Conservation (phyloP, 2,329 filamentous ascomycete species). For the Colletotrichum spinosum region DNA sequence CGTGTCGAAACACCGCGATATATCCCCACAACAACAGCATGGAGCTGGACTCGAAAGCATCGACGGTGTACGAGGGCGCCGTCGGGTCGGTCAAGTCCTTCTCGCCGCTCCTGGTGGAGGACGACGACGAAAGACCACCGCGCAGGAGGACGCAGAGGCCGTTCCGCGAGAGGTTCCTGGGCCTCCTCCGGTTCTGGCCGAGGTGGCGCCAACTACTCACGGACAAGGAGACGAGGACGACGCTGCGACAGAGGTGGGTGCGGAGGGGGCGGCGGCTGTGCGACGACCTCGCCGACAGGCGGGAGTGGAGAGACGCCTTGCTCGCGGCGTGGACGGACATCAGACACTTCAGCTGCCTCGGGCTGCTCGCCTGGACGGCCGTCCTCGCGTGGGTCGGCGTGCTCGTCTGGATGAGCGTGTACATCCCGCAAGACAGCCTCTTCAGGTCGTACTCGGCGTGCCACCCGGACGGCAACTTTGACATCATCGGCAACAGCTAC, state of each 20-base stretch:
- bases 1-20: background rate
- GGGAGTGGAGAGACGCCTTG: conserved; percentile 15
- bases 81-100: conserved; percentile 7
- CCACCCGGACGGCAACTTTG: conserved; percentile 37
- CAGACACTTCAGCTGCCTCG: background rate
- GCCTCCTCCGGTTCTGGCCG: too few species aligned
- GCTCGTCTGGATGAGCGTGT: background rate
- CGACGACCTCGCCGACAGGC: background rate
- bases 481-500: conserved; percentile 14
- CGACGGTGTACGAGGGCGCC: background rate
- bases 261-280: conserved; percentile 6
- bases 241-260: too few species aligned
- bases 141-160: background rate
- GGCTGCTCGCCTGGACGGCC: background rate
- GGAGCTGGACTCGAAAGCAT: background rate
- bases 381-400: conserved; percentile 2
- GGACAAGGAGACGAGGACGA: too few species aligned
- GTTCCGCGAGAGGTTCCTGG: background rate
- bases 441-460: conserved; percentile 13
- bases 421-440: background rate
- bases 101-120: conserved; percentile 17
- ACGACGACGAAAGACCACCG: background rate
- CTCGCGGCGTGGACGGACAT: conserved; percentile 3
- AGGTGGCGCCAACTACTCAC: too few species aligned
- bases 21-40: background rate